Conservation (phyloP, 2,329 filamentous ascomycete species). For the Neofusicoccum umdonicola region DNA sequence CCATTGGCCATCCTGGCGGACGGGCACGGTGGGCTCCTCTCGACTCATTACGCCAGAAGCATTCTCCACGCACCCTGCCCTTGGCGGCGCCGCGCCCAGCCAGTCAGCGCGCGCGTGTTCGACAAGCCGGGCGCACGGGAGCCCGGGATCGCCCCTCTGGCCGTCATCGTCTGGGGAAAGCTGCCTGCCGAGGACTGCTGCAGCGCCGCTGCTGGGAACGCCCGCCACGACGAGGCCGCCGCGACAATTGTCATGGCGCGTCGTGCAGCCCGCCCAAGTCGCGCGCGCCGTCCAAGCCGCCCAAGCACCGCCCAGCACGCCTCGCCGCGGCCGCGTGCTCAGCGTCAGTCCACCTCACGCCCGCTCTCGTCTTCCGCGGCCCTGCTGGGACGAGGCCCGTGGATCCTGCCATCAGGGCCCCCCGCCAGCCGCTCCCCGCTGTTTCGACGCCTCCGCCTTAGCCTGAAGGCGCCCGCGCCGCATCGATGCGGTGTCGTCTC, state of each 20-base stretch:
- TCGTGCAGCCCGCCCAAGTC: neutral
- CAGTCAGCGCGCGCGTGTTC: neutral
- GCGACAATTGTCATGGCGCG: neutral
- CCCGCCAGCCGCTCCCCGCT: neutral
- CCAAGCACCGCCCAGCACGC: conserved; percentile 7
- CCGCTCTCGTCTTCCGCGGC: neutral
- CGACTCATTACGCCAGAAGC: conserved; percentile 4
- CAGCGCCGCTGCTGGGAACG: neutral
- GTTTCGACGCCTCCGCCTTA: neutral
- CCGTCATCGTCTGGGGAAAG: conserved; percentile 17
- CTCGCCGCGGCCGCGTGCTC: neutral
- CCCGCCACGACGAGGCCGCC: neutral
- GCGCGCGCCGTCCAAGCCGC: neutral
- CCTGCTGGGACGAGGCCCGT: neutral
- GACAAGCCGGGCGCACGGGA: conserved; percentile 13
- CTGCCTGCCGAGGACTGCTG: conserved; percentile 6
- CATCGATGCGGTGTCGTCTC: conserved; percentile 10
- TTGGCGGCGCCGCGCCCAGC: neutral
- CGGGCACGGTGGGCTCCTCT: conserved; percentile 2
- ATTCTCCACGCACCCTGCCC: conserved; percentile 9
- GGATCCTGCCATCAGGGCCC: conserved; percentile 1
- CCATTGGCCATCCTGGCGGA: neutral
- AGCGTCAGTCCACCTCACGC: conserved; percentile 9
- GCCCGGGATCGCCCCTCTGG: conserved; percentile 13
- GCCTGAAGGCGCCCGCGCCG: neutral